Conservation (phyloP, 1,284 basidiomycete species). For the Melampsora allii-populina region DNA sequence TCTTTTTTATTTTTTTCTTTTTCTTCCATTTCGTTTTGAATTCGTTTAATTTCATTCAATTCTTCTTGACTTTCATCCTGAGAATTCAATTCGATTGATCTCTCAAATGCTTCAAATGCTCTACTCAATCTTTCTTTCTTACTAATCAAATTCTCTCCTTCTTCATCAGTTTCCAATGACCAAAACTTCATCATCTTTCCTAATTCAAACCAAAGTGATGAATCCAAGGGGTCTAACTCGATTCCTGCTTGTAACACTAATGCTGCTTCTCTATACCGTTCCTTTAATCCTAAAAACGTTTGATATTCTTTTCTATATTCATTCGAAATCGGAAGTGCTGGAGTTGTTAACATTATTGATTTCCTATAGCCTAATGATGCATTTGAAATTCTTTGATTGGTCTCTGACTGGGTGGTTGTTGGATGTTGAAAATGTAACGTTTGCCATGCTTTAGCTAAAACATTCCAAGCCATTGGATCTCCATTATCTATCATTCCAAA, state of each 20-base stretch:
- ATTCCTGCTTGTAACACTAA: conserved; percentile 21
- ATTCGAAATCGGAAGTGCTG: neutral
- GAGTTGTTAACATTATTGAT: conserved; percentile 15
- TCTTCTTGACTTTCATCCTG: conserved; percentile 1
- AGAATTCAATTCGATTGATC: conserved; percentile 10
- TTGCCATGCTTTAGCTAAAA: conserved; percentile 27
- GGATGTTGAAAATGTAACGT: conserved; percentile 18
- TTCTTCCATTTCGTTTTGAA: neutral
- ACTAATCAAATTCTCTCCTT: neutral
- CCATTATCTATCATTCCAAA: conserved; percentile 9
- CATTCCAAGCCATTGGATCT: conserved; percentile 21
- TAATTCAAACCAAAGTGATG: conserved; percentile 18
- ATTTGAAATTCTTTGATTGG: conserved; percentile 24
- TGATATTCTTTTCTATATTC: conserved; percentile 21
- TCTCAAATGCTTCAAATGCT: conserved; percentile 16
- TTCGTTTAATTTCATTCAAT: conserved; percentile 5
- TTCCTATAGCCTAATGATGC: conserved; percentile 20
- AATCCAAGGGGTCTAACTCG: conserved; percentile 4
- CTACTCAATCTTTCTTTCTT: conserved; percentile 25
- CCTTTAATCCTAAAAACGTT: conserved; percentile 3
- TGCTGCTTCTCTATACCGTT: conserved; percentile 24
- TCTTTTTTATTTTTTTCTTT: neutral
- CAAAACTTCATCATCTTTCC: conserved; percentile 26
- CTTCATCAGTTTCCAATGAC: neutral
- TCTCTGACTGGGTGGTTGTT: neutral